Conservation (phyloP, 176 grass and related monocot species). For the Microstegium vimineum region DNA sequence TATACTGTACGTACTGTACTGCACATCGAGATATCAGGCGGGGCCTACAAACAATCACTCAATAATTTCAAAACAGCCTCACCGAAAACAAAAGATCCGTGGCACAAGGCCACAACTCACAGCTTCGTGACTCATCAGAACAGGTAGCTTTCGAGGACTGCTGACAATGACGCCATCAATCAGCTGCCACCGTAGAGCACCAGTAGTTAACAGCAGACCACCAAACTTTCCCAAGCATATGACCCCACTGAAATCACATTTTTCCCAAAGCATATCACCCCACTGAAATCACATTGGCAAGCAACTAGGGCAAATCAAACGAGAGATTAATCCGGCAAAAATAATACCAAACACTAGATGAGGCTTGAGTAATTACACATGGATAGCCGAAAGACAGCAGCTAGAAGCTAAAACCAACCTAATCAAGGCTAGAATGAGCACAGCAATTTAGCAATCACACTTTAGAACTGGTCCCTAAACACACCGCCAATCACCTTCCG, state of each 20-base stretch:
- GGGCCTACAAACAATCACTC: not conserved
- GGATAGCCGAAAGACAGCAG: not conserved
- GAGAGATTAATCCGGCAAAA: not conserved
- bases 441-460: slow-evolving; percentile 38
- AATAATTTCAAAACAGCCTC: slow-evolving; percentile 16
- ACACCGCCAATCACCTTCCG: slow-evolving; percentile 20
- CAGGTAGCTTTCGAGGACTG: slow-evolving; percentile 2
- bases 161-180: not conserved
- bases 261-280: not conserved
- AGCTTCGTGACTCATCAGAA: not conserved
- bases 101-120: slow-evolving; percentile 3
- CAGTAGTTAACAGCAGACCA: not conserved
- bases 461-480: slow-evolving; percentile 36
- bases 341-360: slow-evolving; percentile 8
- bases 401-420: slow-evolving; percentile 37
- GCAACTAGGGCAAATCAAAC: not conserved
- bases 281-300: not conserved
- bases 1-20: not conserved
- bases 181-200: not conserved
- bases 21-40: not conserved
- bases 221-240: not conserved
- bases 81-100: slow-evolving; percentile 19
- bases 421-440: slow-evolving; percentile 31
- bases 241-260: not conserved
- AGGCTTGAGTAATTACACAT: slow-evolving; percentile 44